phyloP scores from a whole-genome alignment of 192 early-diverging fungal species.

The Backusella sp. region DNA sequence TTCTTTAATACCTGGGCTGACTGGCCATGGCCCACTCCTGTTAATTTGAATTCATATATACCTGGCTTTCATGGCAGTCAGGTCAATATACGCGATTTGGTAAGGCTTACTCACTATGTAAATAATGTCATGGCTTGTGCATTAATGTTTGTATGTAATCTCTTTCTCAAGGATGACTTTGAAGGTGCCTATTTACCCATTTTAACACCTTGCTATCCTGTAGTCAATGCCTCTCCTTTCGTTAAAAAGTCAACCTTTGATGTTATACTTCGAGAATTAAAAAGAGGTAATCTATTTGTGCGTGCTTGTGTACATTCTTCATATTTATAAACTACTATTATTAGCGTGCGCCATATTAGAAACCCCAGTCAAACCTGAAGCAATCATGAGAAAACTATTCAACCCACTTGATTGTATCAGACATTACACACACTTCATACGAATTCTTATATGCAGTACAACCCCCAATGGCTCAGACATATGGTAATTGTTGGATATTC shows the following conservation, averaged over 20 bases:
- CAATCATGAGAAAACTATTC: slow-evolving; percentile 20
- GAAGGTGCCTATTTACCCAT: slow-evolving; percentile 25
- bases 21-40: slow-evolving; percentile 31
- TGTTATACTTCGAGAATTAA: slow-evolving; percentile 19
- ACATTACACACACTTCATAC: slow-evolving; percentile 22
- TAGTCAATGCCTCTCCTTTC: slow-evolving; percentile 17
- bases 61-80: slow-evolving; percentile 10
- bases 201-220: slow-evolving; percentile 33
- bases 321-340: background rate
- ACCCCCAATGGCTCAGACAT: slow-evolving; percentile 21
- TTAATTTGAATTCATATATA: slow-evolving; percentile 11
- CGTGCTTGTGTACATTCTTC: background rate
- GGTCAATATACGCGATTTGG: background rate
- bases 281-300: slow-evolving; percentile 16
- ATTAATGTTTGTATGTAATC: background rate
- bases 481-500: slow-evolving; percentile 5
- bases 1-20: slow-evolving; percentile 28
- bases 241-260: slow-evolving; percentile 23
- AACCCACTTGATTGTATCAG: slow-evolving; percentile 5
- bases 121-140: background rate
- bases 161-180: slow-evolving; percentile 8
- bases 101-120: background rate
- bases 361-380: background rate
- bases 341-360: background rate
- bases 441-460: slow-evolving; percentile 11